Base-by-base conservation (phyloP, 2,329 filamentous ascomycete genomes). In the Aspergillus tamarii region DNA sequence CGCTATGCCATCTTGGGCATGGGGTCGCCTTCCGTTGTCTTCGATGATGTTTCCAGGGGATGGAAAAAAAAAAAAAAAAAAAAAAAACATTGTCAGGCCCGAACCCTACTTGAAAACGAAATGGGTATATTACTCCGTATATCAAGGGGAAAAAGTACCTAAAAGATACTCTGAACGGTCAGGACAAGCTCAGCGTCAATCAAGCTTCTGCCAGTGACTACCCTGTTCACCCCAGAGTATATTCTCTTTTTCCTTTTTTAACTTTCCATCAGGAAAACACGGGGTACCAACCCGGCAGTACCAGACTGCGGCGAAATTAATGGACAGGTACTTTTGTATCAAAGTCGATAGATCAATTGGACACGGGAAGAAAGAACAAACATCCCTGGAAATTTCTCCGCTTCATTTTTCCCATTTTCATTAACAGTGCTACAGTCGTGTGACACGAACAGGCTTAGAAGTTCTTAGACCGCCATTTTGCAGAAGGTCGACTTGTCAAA, bases 31-130 rank as follows among this genome's bases (percentile, higher is more conserved):
- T 36, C 43, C 21, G 52, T 57, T 28, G 41, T 61, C 55, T 61
- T 61, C 59, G 30, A 54, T 53, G 28, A 26, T 19, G 30, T 19
- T 53, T 53, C 50, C 50, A 53, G 50, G 26, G 50, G 52, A 54
- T 34, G 50, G 28, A 32, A 32, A 34, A 52, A 21, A 14, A 10
- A 34, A 53, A 34, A 53, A 46, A 46, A 41, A n/a, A 10, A n/a
- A n/a, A 41, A 41, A 10, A 8, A 41, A n/a, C 16, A n/a, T 4
- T 19, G 39, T 41, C 39, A 41, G 8, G 39, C 16, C 39, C 39
- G 39, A 41, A 41, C 39, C 39, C 39, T 41, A 41, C 39, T 41
- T 41, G 34, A 14, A 5, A 36, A 36, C 1, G 16, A 26, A 26
- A 36, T 36, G 34, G 34, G 34, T 36, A 36, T 5, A 36, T 16